A percentile compares a stretch with the other conserved stretches of the same genome.
Conservation (phyloP, 2,329 filamentous ascomycete species). For the Colletotrichum sidae region DNA sequence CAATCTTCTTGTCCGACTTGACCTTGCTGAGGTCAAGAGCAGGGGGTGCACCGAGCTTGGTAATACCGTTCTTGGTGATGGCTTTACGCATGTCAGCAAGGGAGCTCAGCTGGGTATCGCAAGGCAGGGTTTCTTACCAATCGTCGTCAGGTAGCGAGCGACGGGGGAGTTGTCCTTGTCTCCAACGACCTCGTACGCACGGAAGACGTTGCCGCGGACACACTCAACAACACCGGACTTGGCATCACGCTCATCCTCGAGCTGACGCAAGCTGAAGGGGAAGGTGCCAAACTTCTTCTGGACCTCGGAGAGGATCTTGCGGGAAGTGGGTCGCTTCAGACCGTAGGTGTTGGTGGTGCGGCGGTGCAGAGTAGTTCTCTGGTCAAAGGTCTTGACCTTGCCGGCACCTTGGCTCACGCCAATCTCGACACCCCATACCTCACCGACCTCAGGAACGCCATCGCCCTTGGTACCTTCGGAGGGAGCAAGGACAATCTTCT, state of each 20-base stretch:
- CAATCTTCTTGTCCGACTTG: conserved; percentile 98
- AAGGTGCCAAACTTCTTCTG: conserved; percentile 98
- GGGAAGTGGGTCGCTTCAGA: conserved; percentile 92
- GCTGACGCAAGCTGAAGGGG: conserved; percentile 96
- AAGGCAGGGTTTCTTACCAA: conserved; percentile 75
- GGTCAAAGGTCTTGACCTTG: conserved; percentile 92
- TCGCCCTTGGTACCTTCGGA: conserved; percentile 92
- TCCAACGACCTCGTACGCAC: conserved; percentile 95
- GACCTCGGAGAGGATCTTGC: conserved; percentile 92
- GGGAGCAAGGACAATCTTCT: conserved; percentile 96
- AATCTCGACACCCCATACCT: conserved; percentile 98
- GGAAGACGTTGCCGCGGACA: conserved; percentile 90
- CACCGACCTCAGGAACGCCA: conserved; percentile 85
- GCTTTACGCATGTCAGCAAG: conserved; percentile 62
- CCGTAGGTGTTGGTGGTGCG: conserved; percentile 92
- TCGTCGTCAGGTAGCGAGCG: conserved; percentile 87
- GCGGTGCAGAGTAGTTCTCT: conserved; percentile 91
- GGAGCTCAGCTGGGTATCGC: neutral
- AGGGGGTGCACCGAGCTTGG: conserved; percentile 83
- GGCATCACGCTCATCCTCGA: conserved; percentile 96
- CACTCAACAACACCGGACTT: conserved; percentile 96
- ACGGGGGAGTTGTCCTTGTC: conserved; percentile 91
- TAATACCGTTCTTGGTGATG: conserved; percentile 97
- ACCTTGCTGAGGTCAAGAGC: conserved; percentile 82
- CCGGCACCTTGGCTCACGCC: conserved; percentile 90